These are phyloP conservation scores for Sphagnum fallax DNA, from an alignment of 228 moss, liverwort and hornwort species.

Conservation along the genomic window DNA sequence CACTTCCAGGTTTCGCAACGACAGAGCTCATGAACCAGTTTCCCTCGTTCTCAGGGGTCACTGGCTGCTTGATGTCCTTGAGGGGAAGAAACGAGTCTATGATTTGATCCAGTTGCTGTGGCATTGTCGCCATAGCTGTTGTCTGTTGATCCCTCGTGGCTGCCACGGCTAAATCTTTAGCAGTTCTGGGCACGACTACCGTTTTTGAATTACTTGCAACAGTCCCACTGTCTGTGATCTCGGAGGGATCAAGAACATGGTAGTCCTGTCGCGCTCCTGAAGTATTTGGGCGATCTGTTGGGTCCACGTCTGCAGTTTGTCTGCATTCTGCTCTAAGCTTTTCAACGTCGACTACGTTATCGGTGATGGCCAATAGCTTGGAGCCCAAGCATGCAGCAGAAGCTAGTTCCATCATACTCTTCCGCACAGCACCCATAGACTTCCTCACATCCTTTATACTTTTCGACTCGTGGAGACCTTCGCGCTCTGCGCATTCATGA, in stretches of 20 bases:
- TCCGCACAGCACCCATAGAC: background rate
- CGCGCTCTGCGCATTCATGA: too few species aligned
- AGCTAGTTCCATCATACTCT: background rate
- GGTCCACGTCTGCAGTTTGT: background rate
- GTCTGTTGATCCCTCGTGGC: conserved; percentile 16
- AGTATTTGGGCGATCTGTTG: background rate
- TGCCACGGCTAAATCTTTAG: background rate
- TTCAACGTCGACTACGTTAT: conserved; percentile 1
- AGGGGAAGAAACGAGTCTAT: conserved; percentile 29
- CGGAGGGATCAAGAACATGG: background rate
- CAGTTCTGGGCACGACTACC: too few species aligned
- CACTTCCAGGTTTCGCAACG: conserved; percentile 3
- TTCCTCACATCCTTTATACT: background rate
- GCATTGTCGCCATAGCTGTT: background rate
- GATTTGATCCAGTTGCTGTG: background rate
- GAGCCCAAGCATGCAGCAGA: conserved; percentile 4
- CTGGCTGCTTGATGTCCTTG: conserved; percentile 41
- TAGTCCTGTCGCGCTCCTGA: background rate
- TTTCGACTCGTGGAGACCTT: too few species aligned
- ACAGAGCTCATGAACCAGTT: conserved; percentile 94
- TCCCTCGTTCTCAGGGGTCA: conserved; percentile 27
- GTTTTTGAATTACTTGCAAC: too few species aligned
- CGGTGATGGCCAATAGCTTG: background rate
- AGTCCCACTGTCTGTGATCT: too few species aligned
- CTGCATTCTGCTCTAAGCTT: background rate